Percentiles rank a stretch among this genome's conserved stretches.
These are phyloP conservation scores for Metschnikowia noctiluminum DNA, from an alignment of 805 yeast genomes.

Conservation along the genomic window DNA sequence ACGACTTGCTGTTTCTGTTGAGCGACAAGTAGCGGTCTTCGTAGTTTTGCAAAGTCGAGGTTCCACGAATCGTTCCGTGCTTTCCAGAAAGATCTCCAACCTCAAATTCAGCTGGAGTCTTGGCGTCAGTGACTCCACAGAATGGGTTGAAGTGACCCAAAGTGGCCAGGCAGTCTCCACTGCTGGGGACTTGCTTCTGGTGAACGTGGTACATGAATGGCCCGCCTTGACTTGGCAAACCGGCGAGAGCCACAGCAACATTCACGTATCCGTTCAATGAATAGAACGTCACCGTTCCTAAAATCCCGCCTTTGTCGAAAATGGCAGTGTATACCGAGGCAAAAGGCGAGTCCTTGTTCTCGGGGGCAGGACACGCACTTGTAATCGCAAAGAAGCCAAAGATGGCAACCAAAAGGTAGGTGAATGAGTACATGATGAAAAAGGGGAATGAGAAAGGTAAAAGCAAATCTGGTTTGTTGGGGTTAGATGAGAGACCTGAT, in stretches of 20 bases:
- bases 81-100: constrained; percentile 41
- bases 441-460: neutral
- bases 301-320: constrained; percentile 8
- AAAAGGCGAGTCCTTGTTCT: constrained; percentile 1
- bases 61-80: constrained; percentile 32
- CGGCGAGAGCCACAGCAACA: constrained; percentile 28
- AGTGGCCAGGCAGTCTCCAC: constrained; percentile 33
- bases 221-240: constrained; percentile 36
- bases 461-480: neutral
- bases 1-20: constrained; percentile 25
- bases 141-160: constrained; percentile 37
- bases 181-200: constrained; percentile 32
- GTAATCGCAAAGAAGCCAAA: neutral
- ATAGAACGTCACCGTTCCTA: constrained; percentile 31
- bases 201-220: constrained; percentile 42
- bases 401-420: neutral
- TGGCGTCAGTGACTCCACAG: constrained; percentile 27
- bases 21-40: constrained; percentile 33
- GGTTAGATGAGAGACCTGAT: neutral
- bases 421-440: neutral
- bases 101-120: constrained; percentile 25
- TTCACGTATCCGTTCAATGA: constrained; percentile 30
- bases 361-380: constrained; percentile 2
- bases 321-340: constrained; percentile 2
- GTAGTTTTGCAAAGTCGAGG: constrained; percentile 20